These are phyloP conservation scores for Brachypodium distachyon DNA, from an alignment of 202 grass and related monocot genomes.

Conservation along the genomic window DNA sequence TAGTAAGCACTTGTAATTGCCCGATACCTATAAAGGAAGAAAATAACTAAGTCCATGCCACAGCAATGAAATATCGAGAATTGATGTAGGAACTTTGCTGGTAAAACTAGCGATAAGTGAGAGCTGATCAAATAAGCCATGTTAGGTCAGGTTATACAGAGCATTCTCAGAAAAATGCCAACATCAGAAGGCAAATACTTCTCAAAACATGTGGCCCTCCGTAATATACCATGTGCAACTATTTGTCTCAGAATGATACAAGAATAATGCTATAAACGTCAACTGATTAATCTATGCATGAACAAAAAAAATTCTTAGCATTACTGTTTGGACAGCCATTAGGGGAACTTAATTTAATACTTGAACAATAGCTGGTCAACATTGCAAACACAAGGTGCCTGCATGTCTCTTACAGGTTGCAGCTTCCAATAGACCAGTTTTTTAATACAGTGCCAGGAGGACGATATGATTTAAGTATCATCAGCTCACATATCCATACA, in stretches of 20 bases:
- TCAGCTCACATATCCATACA: neutral
- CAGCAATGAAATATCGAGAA: neutral
- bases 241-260: neutral
- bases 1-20: constrained; percentile 95
- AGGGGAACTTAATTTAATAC: neutral
- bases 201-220: neutral
- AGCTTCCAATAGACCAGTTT: neutral
- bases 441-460: neutral
- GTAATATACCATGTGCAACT: neutral
- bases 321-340: neutral
- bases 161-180: neutral
- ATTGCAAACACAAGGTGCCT: neutral
- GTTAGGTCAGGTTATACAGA: neutral
- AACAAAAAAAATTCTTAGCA: neutral
- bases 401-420: neutral
- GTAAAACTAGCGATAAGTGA: neutral
- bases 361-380: neutral
- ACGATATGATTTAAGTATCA: neutral
- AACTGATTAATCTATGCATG: neutral
- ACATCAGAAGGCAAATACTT: neutral
- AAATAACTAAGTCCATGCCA: neutral
- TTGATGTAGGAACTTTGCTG: neutral
- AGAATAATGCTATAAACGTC: neutral
- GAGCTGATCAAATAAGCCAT: neutral
- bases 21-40: constrained; percentile 44